A percentile compares a stretch with the other conserved stretches of the same genome.
Evolutionary conservation across 169 alveolate genomes (phyloP).

Genomic region (Plasmodium fragile): DNA sequence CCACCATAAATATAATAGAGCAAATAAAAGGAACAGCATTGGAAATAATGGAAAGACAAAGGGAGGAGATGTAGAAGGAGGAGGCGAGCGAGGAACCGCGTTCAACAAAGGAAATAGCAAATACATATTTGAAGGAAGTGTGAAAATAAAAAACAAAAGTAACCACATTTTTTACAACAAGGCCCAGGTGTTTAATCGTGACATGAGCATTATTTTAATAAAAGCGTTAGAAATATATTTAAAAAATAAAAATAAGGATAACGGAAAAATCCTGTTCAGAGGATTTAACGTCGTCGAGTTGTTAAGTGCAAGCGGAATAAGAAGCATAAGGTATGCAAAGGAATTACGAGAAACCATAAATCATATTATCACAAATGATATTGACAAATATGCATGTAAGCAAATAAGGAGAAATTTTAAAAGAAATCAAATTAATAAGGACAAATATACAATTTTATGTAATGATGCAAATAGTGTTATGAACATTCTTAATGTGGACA

Average conservation of each 20-base stretch:
- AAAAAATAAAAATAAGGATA: slow-evolving; percentile 77
- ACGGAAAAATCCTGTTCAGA: slow-evolving; percentile 70
- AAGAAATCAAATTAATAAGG: slow-evolving; percentile 75
- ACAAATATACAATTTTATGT: slow-evolving; percentile 80
- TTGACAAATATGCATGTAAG: slow-evolving; percentile 86
- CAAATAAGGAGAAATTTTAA: slow-evolving; percentile 76
- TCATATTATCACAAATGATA: slow-evolving; percentile 90
- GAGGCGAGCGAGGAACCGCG: background rate
- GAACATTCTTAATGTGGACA: slow-evolving; percentile 64
- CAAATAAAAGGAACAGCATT: background rate
- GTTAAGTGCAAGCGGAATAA: slow-evolving; percentile 87
- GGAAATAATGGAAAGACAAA: background rate
- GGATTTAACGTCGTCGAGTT: slow-evolving; percentile 85
- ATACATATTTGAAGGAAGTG: slow-evolving; percentile 86
- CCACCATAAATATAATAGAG: background rate
- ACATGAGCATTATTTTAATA: slow-evolving; percentile 90
- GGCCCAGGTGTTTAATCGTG: slow-evolving; percentile 95
- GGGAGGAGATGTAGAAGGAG: background rate
- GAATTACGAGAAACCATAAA: slow-evolving; percentile 89
- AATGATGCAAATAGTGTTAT: slow-evolving; percentile 83
- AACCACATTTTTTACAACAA: slow-evolving; percentile 90
- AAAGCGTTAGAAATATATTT: slow-evolving; percentile 84
- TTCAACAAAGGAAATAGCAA: slow-evolving; percentile 29
- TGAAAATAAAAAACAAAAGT: slow-evolving; percentile 79
- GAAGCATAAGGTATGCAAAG: slow-evolving; percentile 92